phyloP scores from a whole-genome alignment of 2,329 filamentous ascomycete species.

The Lojkania enalia region DNA sequence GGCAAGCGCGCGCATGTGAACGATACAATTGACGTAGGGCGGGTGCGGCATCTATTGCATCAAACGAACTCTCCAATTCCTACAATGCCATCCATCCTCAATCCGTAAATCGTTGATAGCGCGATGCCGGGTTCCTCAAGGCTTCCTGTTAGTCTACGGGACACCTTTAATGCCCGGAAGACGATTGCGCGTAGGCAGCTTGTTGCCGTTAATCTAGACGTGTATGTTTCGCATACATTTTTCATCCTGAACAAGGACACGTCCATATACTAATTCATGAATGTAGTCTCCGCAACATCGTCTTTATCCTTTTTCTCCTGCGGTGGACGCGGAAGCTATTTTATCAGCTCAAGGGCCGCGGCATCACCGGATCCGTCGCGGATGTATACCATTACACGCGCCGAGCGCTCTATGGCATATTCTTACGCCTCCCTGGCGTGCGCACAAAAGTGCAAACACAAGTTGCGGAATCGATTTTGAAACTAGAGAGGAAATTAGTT shows the following conservation, averaged over 20 bases:
- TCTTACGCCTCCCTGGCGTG: slow-evolving; percentile 84
- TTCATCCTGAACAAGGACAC: no score
- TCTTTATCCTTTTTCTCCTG: slow-evolving; percentile 86
- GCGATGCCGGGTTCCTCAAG: slow-evolving; percentile 63
- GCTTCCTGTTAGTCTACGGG: slow-evolving; percentile 71
- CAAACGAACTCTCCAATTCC: neutral
- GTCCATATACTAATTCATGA: neutral
- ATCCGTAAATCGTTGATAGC: neutral
- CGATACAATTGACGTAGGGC: slow-evolving; percentile 7
- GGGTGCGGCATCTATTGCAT: neutral
- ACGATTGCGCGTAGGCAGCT: slow-evolving; percentile 60
- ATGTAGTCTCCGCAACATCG: slow-evolving; percentile 75
- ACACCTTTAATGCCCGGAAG: slow-evolving; percentile 66
- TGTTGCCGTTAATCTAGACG: slow-evolving; percentile 65
- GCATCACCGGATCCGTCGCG: slow-evolving; percentile 75
- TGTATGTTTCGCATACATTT: slow-evolving; percentile 61
- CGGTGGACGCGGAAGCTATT: slow-evolving; percentile 79
- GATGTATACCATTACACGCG: slow-evolving; percentile 74
- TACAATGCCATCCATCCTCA: slow-evolving; percentile 10
- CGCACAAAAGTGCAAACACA: slow-evolving; percentile 83
- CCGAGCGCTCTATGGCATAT: slow-evolving; percentile 78
- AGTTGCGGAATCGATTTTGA: slow-evolving; percentile 75
- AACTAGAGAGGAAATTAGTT: slow-evolving; percentile 82
- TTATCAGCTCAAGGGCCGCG: slow-evolving; percentile 86
- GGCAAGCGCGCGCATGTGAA: slow-evolving; percentile 12